Conservation (phyloP, 228 moss, liverwort and hornwort species). For the Sphagnum fallax region DNA sequence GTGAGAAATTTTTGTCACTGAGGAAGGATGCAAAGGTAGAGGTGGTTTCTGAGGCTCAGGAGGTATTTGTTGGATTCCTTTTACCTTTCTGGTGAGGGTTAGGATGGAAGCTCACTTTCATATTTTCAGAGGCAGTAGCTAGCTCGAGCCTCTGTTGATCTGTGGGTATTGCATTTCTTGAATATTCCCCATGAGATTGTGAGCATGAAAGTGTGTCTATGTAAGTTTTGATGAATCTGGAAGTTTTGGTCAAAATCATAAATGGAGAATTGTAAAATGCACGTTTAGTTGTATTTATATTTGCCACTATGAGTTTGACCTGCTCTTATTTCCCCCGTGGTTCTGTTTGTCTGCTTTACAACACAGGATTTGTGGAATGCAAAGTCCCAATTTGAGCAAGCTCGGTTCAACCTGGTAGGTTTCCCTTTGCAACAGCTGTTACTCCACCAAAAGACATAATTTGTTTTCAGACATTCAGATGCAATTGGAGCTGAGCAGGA, state of each 20-base stretch:
- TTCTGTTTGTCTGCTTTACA: neutral
- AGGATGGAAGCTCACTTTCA: no score
- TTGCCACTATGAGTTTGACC: no score
- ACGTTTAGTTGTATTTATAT: no score
- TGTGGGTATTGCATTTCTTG: neutral
- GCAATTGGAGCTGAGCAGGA: neutral
- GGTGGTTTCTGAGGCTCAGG: constrained; percentile 85
- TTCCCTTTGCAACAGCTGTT: neutral
- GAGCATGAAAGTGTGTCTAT: no score
- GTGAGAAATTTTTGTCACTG: constrained; percentile 78
- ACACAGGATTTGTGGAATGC: constrained; percentile 80
- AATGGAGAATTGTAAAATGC: no score
- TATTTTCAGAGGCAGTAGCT: no score
- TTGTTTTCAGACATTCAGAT: no score
- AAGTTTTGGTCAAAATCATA: no score
- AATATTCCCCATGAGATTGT: no score
- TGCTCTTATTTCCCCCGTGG: no score
- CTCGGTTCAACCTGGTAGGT: constrained; percentile 83
- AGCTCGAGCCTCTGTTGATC: neutral
- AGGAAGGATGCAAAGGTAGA: constrained; percentile 88
- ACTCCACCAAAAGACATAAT: neutral
- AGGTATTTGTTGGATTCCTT: constrained; percentile 19
- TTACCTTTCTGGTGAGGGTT: neutral
- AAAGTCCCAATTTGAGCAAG: constrained; percentile 89
- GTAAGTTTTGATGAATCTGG: no score